These are phyloP conservation scores for Fusarium sp. DNA, from an alignment of 2,329 filamentous ascomycete genomes.

Conservation along the genomic window DNA sequence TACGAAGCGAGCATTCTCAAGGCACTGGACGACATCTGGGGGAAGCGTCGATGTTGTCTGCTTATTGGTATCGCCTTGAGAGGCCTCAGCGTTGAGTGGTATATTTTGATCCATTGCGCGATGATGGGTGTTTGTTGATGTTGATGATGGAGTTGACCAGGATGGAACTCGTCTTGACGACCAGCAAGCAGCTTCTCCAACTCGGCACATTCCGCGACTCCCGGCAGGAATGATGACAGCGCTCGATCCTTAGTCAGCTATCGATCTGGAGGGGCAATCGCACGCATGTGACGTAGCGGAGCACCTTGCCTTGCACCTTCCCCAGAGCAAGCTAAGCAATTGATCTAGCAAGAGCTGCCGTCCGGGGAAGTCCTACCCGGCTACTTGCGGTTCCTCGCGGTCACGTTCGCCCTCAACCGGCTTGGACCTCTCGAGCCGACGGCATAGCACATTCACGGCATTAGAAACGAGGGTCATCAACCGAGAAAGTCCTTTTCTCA, in stretches of 20 bases:
- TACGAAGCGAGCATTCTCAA: constrained; percentile 96
- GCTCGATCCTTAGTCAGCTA: constrained; percentile 24
- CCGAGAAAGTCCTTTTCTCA: constrained; percentile 9
- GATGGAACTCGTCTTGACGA: constrained; percentile 18
- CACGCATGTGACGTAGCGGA: constrained; percentile 41
- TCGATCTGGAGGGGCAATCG: not conserved
- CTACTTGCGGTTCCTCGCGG: constrained; percentile 50
- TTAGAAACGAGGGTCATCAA: constrained; percentile 26
- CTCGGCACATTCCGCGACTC: constrained; percentile 31
- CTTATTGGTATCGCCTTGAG: constrained; percentile 77
- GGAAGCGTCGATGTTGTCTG: constrained; percentile 78
- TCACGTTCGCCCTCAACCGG: constrained; percentile 36
- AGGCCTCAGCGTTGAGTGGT: constrained; percentile 79
- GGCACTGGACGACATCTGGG: constrained; percentile 85
- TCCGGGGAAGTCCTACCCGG: constrained; percentile 44
- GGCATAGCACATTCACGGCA: constrained; percentile 43
- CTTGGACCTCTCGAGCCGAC: constrained; percentile 37
- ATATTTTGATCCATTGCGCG: constrained; percentile 66
- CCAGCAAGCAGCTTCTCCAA: not conserved
- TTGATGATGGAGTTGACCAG: constrained; percentile 3
- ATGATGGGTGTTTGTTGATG: constrained; percentile 21
- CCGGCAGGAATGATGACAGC: constrained; percentile 23
- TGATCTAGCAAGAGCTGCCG: constrained; percentile 8
- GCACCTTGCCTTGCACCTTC: not conserved
- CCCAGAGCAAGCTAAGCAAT: constrained; percentile 17